phyloP scores from a whole-genome alignment of 2,329 filamentous ascomycete genomes.

The Alternaria panax region DNA sequence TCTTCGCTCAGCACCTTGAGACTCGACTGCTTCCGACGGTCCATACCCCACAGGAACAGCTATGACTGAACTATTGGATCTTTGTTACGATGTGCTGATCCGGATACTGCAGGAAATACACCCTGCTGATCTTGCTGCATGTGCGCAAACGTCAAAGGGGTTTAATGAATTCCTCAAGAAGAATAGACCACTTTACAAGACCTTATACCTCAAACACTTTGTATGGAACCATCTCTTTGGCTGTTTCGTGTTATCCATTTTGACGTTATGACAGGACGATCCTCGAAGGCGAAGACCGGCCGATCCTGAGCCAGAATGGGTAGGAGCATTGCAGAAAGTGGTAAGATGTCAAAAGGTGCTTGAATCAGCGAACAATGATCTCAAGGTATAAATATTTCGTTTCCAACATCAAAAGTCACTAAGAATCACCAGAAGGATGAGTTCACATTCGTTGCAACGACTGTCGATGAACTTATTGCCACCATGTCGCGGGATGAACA shows the following conservation, averaged over 20 bases:
- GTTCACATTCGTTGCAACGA: slow-evolving; percentile 48
- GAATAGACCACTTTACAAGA: slow-evolving; percentile 67
- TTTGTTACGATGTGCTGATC: slow-evolving; percentile 48
- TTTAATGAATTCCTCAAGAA: slow-evolving; percentile 64
- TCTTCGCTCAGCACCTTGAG: background rate
- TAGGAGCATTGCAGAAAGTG: slow-evolving; percentile 37
- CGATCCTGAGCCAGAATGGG: slow-evolving; percentile 43
- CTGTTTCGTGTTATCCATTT: background rate
- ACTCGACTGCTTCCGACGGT: background rate
- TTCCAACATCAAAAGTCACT: background rate
- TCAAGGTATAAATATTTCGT: slow-evolving; percentile 45
- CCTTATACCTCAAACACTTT: slow-evolving; percentile 66
- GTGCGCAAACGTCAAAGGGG: slow-evolving; percentile 37
- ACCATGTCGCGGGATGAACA: slow-evolving; percentile 50
- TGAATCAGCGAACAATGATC: slow-evolving; percentile 48
- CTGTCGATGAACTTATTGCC: slow-evolving; percentile 50
- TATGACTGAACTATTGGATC: slow-evolving; percentile 44
- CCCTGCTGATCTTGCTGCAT: slow-evolving; percentile 41
- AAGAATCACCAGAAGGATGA: slow-evolving; percentile 32
- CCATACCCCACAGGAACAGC: background rate
- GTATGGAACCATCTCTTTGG: slow-evolving; percentile 51
- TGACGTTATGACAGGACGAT: slow-evolving; percentile 48
- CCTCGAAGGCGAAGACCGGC: slow-evolving; percentile 38
- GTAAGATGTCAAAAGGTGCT: slow-evolving; percentile 55
- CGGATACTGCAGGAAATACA: slow-evolving; percentile 44